Base-by-base conservation (phyloP, 139 green algal species). In the Chlorella sp. region DNA sequence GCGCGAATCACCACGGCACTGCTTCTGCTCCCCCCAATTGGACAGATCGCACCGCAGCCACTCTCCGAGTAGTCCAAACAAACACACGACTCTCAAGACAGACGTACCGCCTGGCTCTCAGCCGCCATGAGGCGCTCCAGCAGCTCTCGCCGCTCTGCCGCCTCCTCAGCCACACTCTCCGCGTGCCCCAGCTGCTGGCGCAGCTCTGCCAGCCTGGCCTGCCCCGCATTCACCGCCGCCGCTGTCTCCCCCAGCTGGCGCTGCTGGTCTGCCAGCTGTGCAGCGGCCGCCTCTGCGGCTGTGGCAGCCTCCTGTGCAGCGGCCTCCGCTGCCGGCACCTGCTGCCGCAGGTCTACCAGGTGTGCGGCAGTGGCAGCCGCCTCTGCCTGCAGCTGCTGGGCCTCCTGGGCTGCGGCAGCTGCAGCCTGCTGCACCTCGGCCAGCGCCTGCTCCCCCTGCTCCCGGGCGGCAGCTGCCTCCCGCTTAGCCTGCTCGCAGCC, bases 311-410 rank as follows among this genome's bases (percentile, higher is more conserved):
- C 17, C 43, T 43, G 26, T 14, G 64, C 79, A 0, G 64, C 64
- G 17, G 48, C 19, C 79, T 84, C 43, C 1, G 64, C 64, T 1
- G 46, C 64, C 4, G 79, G 38, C 32, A 76, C 6, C 62, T 46
- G 64, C 20, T 48, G 64, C 79, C 62, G 44, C 43, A 84, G 43
- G 64, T 62, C 28, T 19, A n/a, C 64, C 64, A 84, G 79, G 46
- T 80, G 46, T 0, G n/a, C 74, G 24, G 48, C 74, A 17, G 64
- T 16, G 17, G n/a, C 74, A 28, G 36, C 74, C 24, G 46, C 48
- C 28, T 76, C 40, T 11, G 24, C 70, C 70, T 54, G 70, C 38
- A 36, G 70, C 65, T 73, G 34, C 40, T 40, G 34, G 1, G 62
- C 32, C 38, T 48, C 36, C 28, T 69, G 30, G 62, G 32, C 30